Base-by-base conservation (phyloP, 2,329 filamentous ascomycete species). In the Talaromyces atroroseus region DNA sequence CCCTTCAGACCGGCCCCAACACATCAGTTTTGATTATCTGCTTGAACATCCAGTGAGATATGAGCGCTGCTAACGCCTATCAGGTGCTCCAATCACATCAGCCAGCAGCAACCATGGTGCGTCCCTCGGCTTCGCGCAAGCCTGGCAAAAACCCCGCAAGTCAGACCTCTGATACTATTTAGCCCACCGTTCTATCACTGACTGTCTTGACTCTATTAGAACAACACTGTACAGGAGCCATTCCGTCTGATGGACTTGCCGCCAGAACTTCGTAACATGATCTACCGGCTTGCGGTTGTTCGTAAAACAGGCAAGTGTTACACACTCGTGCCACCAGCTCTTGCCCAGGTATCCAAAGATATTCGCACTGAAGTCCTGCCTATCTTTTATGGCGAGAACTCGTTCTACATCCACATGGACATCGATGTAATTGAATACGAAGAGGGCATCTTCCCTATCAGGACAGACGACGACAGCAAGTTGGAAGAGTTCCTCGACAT, bases 171-270 rank as follows among this genome's bases (percentile, higher is more conserved):
- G 26, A 29, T 29, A 8, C 4, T 29, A 29, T 34, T 8, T 12
- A 34, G 7, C 29, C 29, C 11, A 34, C 29, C 10, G 4, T 12
- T 34, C 11, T 5, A 5, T 34, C 7, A 8, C 29, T 10, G 29
- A 34, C 29, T 34, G n/a, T 34, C 4, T 26, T 8, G 6, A 34
- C 29, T 12, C 11, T 34, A 34, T 8, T 34, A 12, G 32, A 29
- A 46, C n/a, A 46, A 46, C 14, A 34, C 48, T 5, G n/a, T 50
- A 4, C 20, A 36, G 26, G 2, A 29, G n/a, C 40, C 40, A 21
- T 53, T 53, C 40, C 16, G 36, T n/a, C 20, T 53, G 26, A 53
- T 53, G 51, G 42, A 53, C n/a, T 44, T 53, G 36, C 51, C 51
- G 12, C 2, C 40, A 2, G 51, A 53, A n/a, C 10, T 53, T 6